These are phyloP conservation scores for Geoglossum cookeanum DNA, from an alignment of 2,329 filamentous ascomycete species.

Conservation along the genomic window DNA sequence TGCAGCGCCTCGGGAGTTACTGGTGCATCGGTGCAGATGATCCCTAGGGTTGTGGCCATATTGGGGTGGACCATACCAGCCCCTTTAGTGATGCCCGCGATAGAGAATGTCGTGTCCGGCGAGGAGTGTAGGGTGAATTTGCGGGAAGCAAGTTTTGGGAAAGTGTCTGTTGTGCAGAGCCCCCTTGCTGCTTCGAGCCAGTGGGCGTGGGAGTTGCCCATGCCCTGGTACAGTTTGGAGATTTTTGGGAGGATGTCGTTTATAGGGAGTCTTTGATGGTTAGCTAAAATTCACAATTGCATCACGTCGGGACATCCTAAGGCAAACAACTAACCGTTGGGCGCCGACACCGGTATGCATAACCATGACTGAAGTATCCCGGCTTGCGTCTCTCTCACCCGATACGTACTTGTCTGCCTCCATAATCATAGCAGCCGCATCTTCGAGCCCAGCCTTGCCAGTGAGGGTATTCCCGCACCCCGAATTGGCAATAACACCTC, in stretches of 20 bases:
- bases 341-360: too few species aligned
- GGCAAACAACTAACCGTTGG: slow-evolving; percentile 21
- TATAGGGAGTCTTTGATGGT: slow-evolving; percentile 84
- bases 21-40: slow-evolving; percentile 81
- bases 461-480: slow-evolving; percentile 96
- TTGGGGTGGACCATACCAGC: slow-evolving; percentile 99
- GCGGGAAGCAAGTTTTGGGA: slow-evolving; percentile 81
- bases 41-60: slow-evolving; percentile 87
- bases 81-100: slow-evolving; percentile 93
- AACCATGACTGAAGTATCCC: slow-evolving; percentile 17
- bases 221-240: slow-evolving; percentile 50
- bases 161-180: slow-evolving; percentile 98
- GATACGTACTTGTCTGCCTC: slow-evolving; percentile 49
- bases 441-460: slow-evolving; percentile 70
- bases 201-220: slow-evolving; percentile 60
- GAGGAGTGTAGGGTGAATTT: slow-evolving; percentile 72
- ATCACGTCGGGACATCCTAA: slow-evolving; percentile 52
- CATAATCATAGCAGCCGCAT: slow-evolving; percentile 71
- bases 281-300: slow-evolving; percentile 99
- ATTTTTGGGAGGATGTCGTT: slow-evolving; percentile 73
- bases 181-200: slow-evolving; percentile 77
- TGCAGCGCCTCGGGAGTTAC: slow-evolving; percentile 50
- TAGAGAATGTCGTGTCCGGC: slow-evolving; percentile 53
- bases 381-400: slow-evolving; percentile 12
- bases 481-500: slow-evolving; percentile 79